A percentile compares a stretch with the other conserved stretches of the same genome.
These are phyloP conservation scores for Athelia sp. DNA, from an alignment of 1,284 basidiomycete species.

Conservation along the genomic window DNA sequence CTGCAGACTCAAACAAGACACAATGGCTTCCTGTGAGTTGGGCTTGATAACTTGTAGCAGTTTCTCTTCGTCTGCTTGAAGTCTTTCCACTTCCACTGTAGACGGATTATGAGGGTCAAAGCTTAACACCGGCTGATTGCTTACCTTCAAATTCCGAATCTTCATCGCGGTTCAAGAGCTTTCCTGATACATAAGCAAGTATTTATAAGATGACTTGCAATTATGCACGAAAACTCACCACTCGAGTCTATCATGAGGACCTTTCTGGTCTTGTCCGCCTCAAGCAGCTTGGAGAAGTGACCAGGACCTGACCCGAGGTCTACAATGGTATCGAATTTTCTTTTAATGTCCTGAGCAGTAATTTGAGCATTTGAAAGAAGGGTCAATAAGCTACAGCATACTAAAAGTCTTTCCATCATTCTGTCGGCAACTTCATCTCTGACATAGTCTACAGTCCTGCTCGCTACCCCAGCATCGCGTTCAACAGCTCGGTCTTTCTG, in stretches of 20 bases:
- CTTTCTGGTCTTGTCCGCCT: constrained; percentile 66
- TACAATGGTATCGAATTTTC: constrained; percentile 74
- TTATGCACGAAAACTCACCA: constrained; percentile 39
- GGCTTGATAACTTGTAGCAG: constrained; percentile 59
- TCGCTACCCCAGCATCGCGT: constrained; percentile 53
- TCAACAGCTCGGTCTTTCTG: constrained; percentile 79
- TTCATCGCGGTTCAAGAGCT: constrained; percentile 66
- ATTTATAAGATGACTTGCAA: neutral
- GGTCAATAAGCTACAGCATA: constrained; percentile 23
- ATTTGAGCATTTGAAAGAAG: too few species aligned
- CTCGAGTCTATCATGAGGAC: constrained; percentile 89
- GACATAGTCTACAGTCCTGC: constrained; percentile 87
- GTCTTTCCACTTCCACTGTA: constrained; percentile 67
- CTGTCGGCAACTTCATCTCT: constrained; percentile 87
- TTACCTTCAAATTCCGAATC: constrained; percentile 75
- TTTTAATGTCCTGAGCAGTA: constrained; percentile 78
- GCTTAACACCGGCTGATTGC: constrained; percentile 8
- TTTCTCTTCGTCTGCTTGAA: constrained; percentile 76
- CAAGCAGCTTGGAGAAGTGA: constrained; percentile 84
- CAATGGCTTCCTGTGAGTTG: constrained; percentile 86
- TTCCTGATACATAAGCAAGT: constrained; percentile 34
- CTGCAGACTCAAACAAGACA: constrained; percentile 89
- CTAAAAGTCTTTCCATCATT: constrained; percentile 86
- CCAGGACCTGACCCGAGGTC: constrained; percentile 96
- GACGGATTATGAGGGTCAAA: constrained; percentile 2